These are phyloP conservation scores for Herpotrichia juniperi DNA, from an alignment of 2,329 filamentous ascomycete genomes.

Conservation along the genomic window DNA sequence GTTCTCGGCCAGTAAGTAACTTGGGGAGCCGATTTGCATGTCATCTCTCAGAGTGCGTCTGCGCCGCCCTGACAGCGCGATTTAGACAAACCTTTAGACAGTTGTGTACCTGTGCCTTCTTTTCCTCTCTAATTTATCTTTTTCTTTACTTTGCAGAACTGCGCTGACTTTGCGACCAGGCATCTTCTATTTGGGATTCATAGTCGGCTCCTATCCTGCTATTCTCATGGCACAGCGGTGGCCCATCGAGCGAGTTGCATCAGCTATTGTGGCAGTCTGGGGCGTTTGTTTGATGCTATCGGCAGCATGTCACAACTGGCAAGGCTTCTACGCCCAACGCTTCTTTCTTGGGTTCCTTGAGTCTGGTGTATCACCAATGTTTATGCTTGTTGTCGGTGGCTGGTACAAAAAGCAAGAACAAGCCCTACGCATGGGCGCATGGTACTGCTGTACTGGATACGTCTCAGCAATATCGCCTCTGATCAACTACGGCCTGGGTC, in stretches of 20 bases:
- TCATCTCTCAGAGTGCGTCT: no score
- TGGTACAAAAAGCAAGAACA: constrained; percentile 65
- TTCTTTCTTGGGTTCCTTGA: constrained; percentile 63
- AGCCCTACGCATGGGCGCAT: constrained; percentile 65
- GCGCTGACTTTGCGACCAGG: no score
- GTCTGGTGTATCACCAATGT: constrained; percentile 59
- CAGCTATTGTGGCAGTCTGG: constrained; percentile 51
- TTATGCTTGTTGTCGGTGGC: constrained; percentile 62
- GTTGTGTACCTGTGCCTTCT: no score
- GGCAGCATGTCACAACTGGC: constrained; percentile 56
- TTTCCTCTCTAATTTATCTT: no score
- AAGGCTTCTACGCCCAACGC: constrained; percentile 56
- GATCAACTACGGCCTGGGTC: constrained; percentile 41
- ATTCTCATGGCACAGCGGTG: constrained; percentile 52
- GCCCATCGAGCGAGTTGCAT: constrained; percentile 55
- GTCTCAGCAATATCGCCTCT: constrained; percentile 25
- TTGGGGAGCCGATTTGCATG: no score
- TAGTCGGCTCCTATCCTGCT: constrained; percentile 55
- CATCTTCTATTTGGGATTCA: constrained; percentile 57
- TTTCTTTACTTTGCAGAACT: no score
- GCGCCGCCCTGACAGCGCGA: no score
- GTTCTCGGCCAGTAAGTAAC: constrained; percentile 48
- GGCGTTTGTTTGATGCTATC: constrained; percentile 57
- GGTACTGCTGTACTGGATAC: constrained; percentile 62
- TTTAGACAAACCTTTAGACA: no score